Evolutionary conservation across 306 rosid genomes (phyloP).

Genomic region (Cicer arietinum): DNA sequence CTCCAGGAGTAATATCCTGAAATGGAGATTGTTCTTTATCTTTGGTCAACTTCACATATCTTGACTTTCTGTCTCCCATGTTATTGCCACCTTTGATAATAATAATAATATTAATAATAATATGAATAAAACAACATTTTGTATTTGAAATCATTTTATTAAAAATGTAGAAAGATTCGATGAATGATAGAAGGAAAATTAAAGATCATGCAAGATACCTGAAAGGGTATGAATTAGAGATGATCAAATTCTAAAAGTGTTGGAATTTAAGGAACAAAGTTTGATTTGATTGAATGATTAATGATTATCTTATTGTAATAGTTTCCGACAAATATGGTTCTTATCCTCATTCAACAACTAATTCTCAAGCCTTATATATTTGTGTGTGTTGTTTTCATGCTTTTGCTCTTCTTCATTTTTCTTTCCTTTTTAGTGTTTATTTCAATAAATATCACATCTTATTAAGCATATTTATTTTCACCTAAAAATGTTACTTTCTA

Average conservation of each 20-base stretch:
- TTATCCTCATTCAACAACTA: not conserved
- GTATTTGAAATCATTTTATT: not conserved
- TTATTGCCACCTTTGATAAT: not conserved
- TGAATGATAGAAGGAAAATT: not conserved
- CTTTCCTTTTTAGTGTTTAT: too few species aligned
- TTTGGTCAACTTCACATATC: slow-evolving; percentile 26
- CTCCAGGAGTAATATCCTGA: slow-evolving; percentile 31
- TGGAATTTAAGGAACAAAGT: not conserved
- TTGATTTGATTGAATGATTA: not conserved
- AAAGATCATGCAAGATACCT: not conserved
- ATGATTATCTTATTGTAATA: not conserved
- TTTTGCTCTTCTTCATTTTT: not conserved
- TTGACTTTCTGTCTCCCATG: slow-evolving; percentile 26
- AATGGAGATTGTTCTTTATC: slow-evolving; percentile 29
- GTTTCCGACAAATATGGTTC: not conserved
- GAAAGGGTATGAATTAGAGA: not conserved
- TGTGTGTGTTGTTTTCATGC: not conserved
- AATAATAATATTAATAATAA: too few species aligned
- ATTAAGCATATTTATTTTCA: too few species aligned
- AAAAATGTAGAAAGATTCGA: not conserved
- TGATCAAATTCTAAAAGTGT: not conserved
- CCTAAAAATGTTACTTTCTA: too few species aligned
- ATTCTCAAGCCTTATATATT: not conserved
- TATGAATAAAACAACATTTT: not conserved
- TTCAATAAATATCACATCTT: too few species aligned